Evolutionary conservation across 805 yeast genomes (phyloP).

Genomic region (Suhomyces vadensis): DNA sequence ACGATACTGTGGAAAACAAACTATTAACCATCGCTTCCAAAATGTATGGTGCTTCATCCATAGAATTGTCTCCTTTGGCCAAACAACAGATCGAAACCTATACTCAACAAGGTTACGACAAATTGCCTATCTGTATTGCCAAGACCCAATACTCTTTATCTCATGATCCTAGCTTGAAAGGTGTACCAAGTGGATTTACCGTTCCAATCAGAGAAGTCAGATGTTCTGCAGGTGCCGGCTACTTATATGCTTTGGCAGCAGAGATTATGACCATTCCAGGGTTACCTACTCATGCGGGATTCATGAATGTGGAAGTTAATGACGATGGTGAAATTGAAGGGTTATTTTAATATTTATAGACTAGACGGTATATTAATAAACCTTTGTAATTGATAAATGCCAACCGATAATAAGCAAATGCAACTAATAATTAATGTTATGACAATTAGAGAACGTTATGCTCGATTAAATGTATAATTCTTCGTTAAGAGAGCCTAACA

Average conservation of each 20-base stretch:
- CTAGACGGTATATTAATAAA: not conserved
- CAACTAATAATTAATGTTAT: no score
- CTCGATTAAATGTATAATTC: no score
- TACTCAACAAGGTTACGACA: conserved; percentile 72
- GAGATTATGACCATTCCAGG: conserved; percentile 88
- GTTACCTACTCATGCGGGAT: conserved; percentile 81
- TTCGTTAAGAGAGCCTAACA: no score
- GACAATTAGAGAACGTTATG: no score
- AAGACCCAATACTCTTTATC: conserved; percentile 84
- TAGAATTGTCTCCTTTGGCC: conserved; percentile 70
- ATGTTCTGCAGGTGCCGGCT: conserved; percentile 81
- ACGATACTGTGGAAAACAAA: conserved; percentile 76
- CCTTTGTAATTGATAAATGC: no score
- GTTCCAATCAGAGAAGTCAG: conserved; percentile 82
- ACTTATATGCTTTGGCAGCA: conserved; percentile 81
- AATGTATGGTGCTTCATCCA: conserved; percentile 85
- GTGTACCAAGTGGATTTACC: conserved; percentile 77
- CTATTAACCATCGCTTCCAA: conserved; percentile 73
- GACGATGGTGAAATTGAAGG: conserved; percentile 92
- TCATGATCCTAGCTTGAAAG: conserved; percentile 79
- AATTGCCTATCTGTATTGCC: conserved; percentile 81
- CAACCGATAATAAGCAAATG: no score
- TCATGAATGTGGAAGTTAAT: conserved; percentile 81
- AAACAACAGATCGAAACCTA: conserved; percentile 66
- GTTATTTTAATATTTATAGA: conserved; percentile 52